Percentiles rank a stretch among this genome's conserved stretches.
Evolutionary conservation across 2,329 filamentous ascomycete species (phyloP).

Genomic region (Tolypocladium pustulatum): DNA sequence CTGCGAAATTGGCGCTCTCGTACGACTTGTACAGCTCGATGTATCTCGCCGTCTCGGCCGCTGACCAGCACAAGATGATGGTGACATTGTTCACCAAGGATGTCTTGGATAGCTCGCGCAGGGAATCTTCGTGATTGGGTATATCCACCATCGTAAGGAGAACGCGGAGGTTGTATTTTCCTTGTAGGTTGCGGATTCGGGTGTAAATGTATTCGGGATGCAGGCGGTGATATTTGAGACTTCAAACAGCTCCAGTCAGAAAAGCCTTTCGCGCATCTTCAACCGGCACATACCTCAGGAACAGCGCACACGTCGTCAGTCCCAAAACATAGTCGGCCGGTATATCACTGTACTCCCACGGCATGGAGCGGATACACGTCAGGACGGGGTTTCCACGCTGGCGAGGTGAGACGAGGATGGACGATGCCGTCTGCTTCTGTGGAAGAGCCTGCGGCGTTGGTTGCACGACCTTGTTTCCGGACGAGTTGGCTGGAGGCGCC

Average conservation of each 20-base stretch:
- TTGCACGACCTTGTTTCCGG: constrained; percentile 58
- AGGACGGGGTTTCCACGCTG: constrained; percentile 95
- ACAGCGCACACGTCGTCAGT: constrained; percentile 78
- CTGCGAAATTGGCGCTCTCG: constrained; percentile 70
- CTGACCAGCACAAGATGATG: constrained; percentile 86
- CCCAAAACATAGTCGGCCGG: constrained; percentile 87
- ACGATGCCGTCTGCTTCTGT: constrained; percentile 52
- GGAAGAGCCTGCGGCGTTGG: constrained; percentile 81
- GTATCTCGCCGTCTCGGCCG: constrained; percentile 86
- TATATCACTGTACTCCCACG: constrained; percentile 98
- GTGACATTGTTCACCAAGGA: constrained; percentile 89
- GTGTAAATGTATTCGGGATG: constrained; percentile 98
- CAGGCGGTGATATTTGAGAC: constrained; percentile 91
- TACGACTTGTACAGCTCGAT: constrained; percentile 92
- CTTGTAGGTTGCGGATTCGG: constrained; percentile 73
- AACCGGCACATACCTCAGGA: constrained; percentile 47
- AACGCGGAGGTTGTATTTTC: constrained; percentile 78
- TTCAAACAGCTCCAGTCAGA: constrained; percentile 11
- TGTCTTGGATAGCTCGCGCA: constrained; percentile 87
- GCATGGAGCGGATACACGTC: constrained; percentile 66
- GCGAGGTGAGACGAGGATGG: constrained; percentile 80
- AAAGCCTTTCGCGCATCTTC: background rate
- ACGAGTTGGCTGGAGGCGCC: constrained; percentile 29
- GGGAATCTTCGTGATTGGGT: constrained; percentile 78
- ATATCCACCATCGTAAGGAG: constrained; percentile 92